Percentiles rank a stretch among this genome's conserved stretches.
phyloP scores from a whole-genome alignment of 768 basidiomycete genomes.

The Leccinum subgranulosum region DNA sequence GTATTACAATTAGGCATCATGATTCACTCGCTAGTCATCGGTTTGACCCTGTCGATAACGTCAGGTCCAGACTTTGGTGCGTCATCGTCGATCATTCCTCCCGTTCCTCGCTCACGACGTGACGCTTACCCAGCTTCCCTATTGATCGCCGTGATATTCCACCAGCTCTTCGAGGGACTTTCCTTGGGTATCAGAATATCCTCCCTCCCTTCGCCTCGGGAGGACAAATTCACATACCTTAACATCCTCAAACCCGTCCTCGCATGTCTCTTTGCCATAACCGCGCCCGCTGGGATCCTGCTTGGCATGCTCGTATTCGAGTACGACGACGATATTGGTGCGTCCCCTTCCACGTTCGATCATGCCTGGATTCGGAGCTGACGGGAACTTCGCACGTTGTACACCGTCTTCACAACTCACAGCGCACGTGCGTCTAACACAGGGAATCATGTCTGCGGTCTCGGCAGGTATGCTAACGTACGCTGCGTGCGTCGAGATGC shows the following conservation, averaged over 20 bases:
- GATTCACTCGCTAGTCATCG: slow-evolving; percentile 81
- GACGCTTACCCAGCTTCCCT: slow-evolving; percentile 51
- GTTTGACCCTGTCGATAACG: slow-evolving; percentile 70
- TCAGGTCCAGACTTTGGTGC: slow-evolving; percentile 67
- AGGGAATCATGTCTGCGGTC: slow-evolving; percentile 78
- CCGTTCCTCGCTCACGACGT: background rate
- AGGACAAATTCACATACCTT: slow-evolving; percentile 19
- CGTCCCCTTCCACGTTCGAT: background rate
- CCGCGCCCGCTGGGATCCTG: slow-evolving; percentile 67
- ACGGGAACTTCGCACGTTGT: background rate
- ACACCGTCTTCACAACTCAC: background rate
- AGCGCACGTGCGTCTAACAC: slow-evolving; percentile 53
- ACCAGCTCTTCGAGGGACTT: slow-evolving; percentile 82
- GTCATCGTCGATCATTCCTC: slow-evolving; percentile 24
- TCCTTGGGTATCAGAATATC: slow-evolving; percentile 82
- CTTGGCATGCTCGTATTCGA: slow-evolving; percentile 52
- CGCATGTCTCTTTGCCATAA: slow-evolving; percentile 65
- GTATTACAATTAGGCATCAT: slow-evolving; percentile 82
- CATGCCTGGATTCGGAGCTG: background rate
- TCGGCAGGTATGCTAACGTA: slow-evolving; percentile 84
- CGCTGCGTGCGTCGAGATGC: slow-evolving; percentile 82
- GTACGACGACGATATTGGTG: slow-evolving; percentile 29
- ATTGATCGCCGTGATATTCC: slow-evolving; percentile 72
- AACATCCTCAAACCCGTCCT: slow-evolving; percentile 49
- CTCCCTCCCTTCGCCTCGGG: slow-evolving; percentile 46